Conservation (phyloP, 1,139 yeast species). For the Taphrina communis region DNA sequence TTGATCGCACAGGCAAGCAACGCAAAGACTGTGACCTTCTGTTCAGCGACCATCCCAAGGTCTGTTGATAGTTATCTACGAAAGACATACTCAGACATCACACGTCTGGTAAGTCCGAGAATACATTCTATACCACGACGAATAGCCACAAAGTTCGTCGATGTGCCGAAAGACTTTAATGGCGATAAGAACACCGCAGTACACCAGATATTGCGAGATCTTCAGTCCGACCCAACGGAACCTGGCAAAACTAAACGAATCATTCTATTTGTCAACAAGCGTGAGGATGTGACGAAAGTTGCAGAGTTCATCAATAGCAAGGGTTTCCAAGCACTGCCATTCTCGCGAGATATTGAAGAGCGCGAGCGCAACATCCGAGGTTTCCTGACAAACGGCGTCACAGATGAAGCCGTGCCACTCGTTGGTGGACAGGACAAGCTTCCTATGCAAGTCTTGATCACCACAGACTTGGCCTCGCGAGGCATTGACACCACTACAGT, state of each 20-base stretch:
- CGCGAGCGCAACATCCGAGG: slow-evolving; percentile 63
- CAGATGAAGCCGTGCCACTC: slow-evolving; percentile 13
- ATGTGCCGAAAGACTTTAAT: slow-evolving; percentile 56
- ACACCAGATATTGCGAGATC: slow-evolving; percentile 69
- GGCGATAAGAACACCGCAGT: slow-evolving; percentile 35
- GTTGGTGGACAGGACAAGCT: slow-evolving; percentile 39
- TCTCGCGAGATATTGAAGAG: slow-evolving; percentile 71
- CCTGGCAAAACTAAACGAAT: slow-evolving; percentile 76
- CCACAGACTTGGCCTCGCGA: slow-evolving; percentile 90
- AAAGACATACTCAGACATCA: slow-evolving; percentile 67
- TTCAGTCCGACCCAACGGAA: slow-evolving; percentile 82
- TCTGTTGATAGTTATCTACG: slow-evolving; percentile 70
- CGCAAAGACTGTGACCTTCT: slow-evolving; percentile 69
- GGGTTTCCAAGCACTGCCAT: slow-evolving; percentile 66
- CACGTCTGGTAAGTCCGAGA: slow-evolving; percentile 77
- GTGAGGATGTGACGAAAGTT: slow-evolving; percentile 65
- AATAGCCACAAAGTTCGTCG: slow-evolving; percentile 73
- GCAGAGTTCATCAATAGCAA: slow-evolving; percentile 63
- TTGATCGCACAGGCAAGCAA: slow-evolving; percentile 60
- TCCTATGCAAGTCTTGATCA: slow-evolving; percentile 66
- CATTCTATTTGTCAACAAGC: slow-evolving; percentile 83
- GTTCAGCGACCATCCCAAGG: slow-evolving; percentile 89
- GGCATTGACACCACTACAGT: slow-evolving; percentile 87
- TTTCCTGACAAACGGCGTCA: slow-evolving; percentile 56
- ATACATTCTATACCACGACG: slow-evolving; percentile 81